Evolutionary conservation across 2,329 filamentous ascomycete species (phyloP).

Genomic region (Colletotrichum sublineola): DNA sequence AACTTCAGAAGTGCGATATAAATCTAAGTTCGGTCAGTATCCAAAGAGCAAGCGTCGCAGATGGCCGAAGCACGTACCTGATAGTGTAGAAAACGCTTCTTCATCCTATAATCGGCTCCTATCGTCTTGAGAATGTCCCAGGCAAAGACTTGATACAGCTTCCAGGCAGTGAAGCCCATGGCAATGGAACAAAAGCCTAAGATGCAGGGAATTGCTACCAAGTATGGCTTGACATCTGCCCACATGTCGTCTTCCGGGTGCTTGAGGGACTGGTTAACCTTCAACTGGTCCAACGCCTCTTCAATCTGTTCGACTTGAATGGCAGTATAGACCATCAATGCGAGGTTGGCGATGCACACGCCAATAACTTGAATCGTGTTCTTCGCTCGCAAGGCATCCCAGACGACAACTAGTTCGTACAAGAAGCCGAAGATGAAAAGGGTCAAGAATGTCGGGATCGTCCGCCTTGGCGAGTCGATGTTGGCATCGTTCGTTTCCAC

Average conservation of each 20-base stretch:
- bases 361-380: constrained; percentile 99
- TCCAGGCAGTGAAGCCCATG: constrained; percentile 87
- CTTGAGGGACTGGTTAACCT: constrained; percentile 51
- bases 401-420: constrained; percentile 90
- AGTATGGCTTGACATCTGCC: constrained; percentile 77
- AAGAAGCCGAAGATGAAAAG: constrained; percentile 98
- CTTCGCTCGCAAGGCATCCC: constrained; percentile 92
- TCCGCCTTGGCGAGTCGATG: constrained; percentile 69
- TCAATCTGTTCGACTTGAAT: constrained; percentile 94
- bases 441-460: constrained; percentile 94
- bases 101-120: constrained; percentile 95
- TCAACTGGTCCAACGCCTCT: constrained; percentile 74
- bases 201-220: constrained; percentile 88
- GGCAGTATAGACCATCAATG: constrained; percentile 90
- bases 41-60: not conserved
- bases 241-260: constrained; percentile 67
- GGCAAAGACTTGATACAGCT: constrained; percentile 97
- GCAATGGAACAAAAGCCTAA: constrained; percentile 81
- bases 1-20: constrained; percentile 98
- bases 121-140: constrained; percentile 99
- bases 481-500: constrained; percentile 51
- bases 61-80: constrained; percentile 74
- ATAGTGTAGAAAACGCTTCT: constrained; percentile 94
- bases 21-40: constrained; percentile 69
- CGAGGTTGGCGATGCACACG: constrained; percentile 91